These are phyloP conservation scores for Musa troglodytarum DNA, from an alignment of 176 grass and related monocot genomes.

Conservation along the genomic window DNA sequence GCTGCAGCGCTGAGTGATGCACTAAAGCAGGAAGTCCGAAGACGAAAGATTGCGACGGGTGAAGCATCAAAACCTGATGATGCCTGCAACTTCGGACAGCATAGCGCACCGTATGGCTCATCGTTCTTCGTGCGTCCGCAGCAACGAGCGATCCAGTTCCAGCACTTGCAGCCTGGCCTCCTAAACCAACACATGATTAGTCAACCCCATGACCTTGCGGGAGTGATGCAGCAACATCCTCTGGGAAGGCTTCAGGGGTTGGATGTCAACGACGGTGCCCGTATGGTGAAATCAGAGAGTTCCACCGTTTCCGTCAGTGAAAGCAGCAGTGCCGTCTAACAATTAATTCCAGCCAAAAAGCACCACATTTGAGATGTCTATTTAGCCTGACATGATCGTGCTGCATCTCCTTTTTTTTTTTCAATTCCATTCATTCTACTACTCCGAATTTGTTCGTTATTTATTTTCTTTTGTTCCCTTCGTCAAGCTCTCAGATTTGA, in stretches of 20 bases:
- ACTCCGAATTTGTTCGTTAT: background rate
- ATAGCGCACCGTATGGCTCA: conserved; percentile 50
- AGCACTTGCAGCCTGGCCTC: conserved; percentile 42
- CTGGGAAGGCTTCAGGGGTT: conserved; percentile 72
- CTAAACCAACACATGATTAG: conserved; percentile 52
- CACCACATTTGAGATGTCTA: background rate
- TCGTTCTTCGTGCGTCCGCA: conserved; percentile 57
- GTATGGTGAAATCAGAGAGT: conserved; percentile 79
- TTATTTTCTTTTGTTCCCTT: background rate
- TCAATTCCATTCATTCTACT: conserved; percentile 13
- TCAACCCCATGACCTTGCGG: conserved; percentile 46
- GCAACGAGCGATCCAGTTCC: conserved; percentile 45
- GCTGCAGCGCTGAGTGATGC: conserved; percentile 88
- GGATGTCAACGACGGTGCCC: conserved; percentile 70
- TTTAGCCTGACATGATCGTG: background rate
- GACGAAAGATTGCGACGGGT: conserved; percentile 82
- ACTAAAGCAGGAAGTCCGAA: conserved; percentile 84
- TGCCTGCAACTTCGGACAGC: conserved; percentile 63
- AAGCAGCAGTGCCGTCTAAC: conserved; percentile 37
- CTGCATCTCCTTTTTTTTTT: background rate
- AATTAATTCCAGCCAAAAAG: background rate
- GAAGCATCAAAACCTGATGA: conserved; percentile 58
- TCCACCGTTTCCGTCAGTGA: conserved; percentile 77
- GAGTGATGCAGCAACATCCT: conserved; percentile 73
- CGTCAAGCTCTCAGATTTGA: background rate